phyloP scores from a whole-genome alignment of 2,329 filamentous ascomycete species.

The Chrysosporium queenslandicum region DNA sequence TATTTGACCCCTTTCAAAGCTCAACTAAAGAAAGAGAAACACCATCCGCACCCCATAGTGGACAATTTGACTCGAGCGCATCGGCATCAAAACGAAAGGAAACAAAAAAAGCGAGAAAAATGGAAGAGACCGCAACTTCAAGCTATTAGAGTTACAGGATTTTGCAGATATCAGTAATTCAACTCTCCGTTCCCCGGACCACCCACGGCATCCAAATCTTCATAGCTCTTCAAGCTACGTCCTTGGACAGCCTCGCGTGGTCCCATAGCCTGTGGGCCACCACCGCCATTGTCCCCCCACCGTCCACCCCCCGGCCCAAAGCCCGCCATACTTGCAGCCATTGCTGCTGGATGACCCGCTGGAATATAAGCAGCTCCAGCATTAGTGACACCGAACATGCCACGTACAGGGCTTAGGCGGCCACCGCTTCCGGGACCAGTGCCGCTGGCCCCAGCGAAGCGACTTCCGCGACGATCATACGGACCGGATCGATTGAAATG shows the following conservation, averaged over 20 bases:
- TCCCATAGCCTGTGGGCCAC: conserved; percentile 62
- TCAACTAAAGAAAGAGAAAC: background rate
- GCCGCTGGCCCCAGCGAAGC: conserved; percentile 41
- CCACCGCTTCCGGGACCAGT: conserved; percentile 31
- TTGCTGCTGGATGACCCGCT: conserved; percentile 33
- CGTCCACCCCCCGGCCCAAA: conserved; percentile 42
- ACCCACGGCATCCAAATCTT: conserved; percentile 82
- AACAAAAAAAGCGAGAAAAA: background rate
- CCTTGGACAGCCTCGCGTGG: conserved; percentile 88
- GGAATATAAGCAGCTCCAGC: conserved; percentile 29
- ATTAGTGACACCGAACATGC: conserved; percentile 28
- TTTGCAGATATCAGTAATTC: conserved; percentile 60
- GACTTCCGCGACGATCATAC: conserved; percentile 57
- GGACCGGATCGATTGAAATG: conserved; percentile 58
- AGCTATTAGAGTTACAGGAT: conserved; percentile 2
- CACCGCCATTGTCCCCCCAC: conserved; percentile 64
- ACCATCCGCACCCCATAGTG: background rate
- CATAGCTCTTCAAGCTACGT: conserved; percentile 89
- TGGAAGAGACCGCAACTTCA: background rate
- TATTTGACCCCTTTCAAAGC: background rate
- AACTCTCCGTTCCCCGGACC: conserved; percentile 68
- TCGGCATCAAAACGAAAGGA: background rate
- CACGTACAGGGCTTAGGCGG: conserved; percentile 38
- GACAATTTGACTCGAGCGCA: background rate
- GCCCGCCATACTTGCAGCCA: conserved; percentile 36